Conservation (phyloP, 345 rosid species). For the Rhizophora mangle region DNA sequence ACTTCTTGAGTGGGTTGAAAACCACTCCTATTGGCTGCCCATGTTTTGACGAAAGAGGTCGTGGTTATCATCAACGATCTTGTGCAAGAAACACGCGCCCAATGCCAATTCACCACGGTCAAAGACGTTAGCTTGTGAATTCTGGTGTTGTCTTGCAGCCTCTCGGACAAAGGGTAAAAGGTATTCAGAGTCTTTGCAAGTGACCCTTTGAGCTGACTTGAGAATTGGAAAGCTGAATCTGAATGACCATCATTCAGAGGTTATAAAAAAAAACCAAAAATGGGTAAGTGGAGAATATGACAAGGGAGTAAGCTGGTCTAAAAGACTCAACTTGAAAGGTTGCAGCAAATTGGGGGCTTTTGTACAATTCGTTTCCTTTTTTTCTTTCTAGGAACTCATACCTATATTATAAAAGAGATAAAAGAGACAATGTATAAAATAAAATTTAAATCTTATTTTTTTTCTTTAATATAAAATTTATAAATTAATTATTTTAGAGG, state of each 20-base stretch:
- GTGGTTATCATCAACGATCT: not conserved
- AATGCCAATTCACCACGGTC: slow-evolving; percentile 3
- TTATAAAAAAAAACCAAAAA: slow-evolving; percentile 15
- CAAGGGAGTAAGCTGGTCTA: not conserved
- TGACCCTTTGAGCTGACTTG: slow-evolving; percentile 5
- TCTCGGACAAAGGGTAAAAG: slow-evolving; percentile 7
- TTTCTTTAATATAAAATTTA: too few relatives aligned
- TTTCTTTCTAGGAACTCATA: too few relatives aligned
- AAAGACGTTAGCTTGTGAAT: slow-evolving; percentile 4
- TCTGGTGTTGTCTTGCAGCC: not conserved
- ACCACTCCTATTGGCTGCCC: not conserved
- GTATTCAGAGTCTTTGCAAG: slow-evolving; percentile 1
- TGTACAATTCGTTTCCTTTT: too few relatives aligned
- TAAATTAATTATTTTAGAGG: too few relatives aligned
- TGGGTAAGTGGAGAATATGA: not conserved
- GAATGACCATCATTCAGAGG: not conserved
- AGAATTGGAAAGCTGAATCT: not conserved
- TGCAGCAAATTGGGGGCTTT: too few relatives aligned
- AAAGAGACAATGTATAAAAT: too few relatives aligned
- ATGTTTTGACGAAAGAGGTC: not conserved
- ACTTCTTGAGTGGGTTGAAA: not conserved
- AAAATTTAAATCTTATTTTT: too few relatives aligned
- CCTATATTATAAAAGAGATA: too few relatives aligned
- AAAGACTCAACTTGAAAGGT: slow-evolving; percentile 3
- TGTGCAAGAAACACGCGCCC: not conserved